Conservation (phyloP, 768 basidiomycete species). For the Pleurotus djamor region DNA sequence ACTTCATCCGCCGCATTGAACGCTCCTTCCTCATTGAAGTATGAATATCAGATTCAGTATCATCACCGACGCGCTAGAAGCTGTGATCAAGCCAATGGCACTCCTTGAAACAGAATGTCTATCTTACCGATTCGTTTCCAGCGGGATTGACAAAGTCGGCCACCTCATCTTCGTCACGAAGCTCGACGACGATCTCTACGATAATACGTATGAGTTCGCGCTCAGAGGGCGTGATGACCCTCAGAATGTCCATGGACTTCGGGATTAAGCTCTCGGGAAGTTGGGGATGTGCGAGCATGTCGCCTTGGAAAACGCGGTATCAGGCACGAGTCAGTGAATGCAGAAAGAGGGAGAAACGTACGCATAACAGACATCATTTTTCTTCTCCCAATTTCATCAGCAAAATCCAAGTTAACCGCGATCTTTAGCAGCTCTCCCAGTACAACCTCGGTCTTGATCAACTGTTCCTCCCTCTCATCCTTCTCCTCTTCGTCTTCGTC, state of each 20-base stretch:
- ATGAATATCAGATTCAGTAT: constrained; percentile 23
- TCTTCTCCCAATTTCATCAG: constrained; percentile 90
- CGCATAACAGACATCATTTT: constrained; percentile 90
- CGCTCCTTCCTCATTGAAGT: constrained; percentile 13
- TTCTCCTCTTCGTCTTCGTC: constrained; percentile 41
- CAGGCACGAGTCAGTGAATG: background rate
- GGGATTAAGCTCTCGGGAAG: constrained; percentile 81
- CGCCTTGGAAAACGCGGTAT: constrained; percentile 41
- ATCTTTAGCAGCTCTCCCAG: constrained; percentile 81
- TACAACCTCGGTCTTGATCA: constrained; percentile 66
- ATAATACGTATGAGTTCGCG: constrained; percentile 85
- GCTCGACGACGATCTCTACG: constrained; percentile 81
- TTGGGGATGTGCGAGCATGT: constrained; percentile 83
- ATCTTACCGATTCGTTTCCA: constrained; percentile 6
- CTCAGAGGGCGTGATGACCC: constrained; percentile 80
- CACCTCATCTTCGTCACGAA: constrained; percentile 48
- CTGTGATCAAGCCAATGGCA: background rate
- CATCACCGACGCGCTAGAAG: constrained; percentile 14
- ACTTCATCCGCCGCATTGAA: constrained; percentile 30
- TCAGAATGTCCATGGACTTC: constrained; percentile 81
- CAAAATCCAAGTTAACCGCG: constrained; percentile 84
- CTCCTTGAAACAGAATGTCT: no score
- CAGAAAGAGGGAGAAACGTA: constrained; percentile 35
- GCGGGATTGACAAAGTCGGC: constrained; percentile 20
- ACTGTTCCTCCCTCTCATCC: constrained; percentile 54